These are phyloP conservation scores for Zygoascus sp. DNA, from an alignment of 1,139 yeast species.

Conservation along the genomic window DNA sequence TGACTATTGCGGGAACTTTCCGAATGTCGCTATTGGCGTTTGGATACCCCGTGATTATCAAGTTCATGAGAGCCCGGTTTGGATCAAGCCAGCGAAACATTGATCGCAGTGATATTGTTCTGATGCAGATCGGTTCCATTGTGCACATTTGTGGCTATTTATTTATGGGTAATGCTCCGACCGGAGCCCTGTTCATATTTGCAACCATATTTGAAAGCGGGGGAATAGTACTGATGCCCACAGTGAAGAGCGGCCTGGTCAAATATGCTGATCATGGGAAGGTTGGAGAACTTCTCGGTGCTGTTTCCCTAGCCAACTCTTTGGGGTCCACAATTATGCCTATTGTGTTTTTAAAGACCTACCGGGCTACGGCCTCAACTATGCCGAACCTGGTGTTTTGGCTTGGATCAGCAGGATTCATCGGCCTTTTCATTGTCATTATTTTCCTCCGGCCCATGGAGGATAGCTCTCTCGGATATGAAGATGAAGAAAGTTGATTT, in stretches of 20 bases:
- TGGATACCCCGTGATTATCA: constrained; percentile 39
- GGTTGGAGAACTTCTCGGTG: constrained; percentile 36
- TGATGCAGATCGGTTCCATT: constrained; percentile 39
- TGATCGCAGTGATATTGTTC: constrained; percentile 52
- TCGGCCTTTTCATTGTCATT: constrained; percentile 19
- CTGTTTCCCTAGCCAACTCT: constrained; percentile 29
- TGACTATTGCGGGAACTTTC: constrained; percentile 51
- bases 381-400: constrained; percentile 32
- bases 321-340: constrained; percentile 31
- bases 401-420: constrained; percentile 22
- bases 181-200: constrained; percentile 27
- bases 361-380: constrained; percentile 28
- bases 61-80: neutral
- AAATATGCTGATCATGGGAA: constrained; percentile 42
- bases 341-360: constrained; percentile 28
- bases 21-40: constrained; percentile 42
- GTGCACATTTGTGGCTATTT: constrained; percentile 45
- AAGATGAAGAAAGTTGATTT: neutral
- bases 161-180: constrained; percentile 36
- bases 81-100: constrained; percentile 31
- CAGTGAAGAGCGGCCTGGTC: constrained; percentile 46
- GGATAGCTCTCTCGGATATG: neutral
- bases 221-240: constrained; percentile 47
- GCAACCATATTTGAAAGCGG: constrained; percentile 44
- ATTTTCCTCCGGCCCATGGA: constrained; percentile 1